Evolutionary conservation across 805 yeast genomes (phyloP).

Genomic region (Wickerhamomyces silvicola): DNA sequence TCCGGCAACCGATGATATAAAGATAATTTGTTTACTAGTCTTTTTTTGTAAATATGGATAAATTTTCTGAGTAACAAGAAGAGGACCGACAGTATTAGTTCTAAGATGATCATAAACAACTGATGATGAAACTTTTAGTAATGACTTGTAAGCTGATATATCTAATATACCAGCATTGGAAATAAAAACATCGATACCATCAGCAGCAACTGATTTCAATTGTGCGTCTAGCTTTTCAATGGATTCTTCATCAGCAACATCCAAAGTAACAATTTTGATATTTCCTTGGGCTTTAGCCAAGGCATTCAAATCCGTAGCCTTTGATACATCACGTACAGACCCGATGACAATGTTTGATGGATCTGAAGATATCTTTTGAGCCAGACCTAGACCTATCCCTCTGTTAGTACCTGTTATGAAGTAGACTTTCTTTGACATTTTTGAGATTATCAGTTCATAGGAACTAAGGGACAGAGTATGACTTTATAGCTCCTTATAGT

Average conservation of each 20-base stretch:
- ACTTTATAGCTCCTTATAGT: no score
- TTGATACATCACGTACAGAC: constrained; percentile 7
- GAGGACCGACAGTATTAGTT: constrained; percentile 19
- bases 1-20: constrained; percentile 22
- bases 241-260: constrained; percentile 10
- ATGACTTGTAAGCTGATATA: neutral
- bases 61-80: constrained; percentile 12
- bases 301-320: constrained; percentile 6
- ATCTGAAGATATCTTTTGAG: neutral
- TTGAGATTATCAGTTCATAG: no score
- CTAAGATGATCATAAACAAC: no score
- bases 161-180: constrained; percentile 17
- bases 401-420: constrained; percentile 1
- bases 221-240: constrained; percentile 5
- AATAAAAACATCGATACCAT: constrained; percentile 20
- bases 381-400: constrained; percentile 1
- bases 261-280: constrained; percentile 15
- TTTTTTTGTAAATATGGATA: constrained; percentile 15
- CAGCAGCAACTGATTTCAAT: constrained; percentile 3
- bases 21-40: constrained; percentile 18
- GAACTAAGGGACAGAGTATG: no score
- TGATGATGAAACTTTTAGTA: constrained; percentile 2
- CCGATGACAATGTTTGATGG: neutral
- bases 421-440: no score
- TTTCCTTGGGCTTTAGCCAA: constrained; percentile 8